Percentiles rank a stretch among this genome's conserved stretches.
These are phyloP conservation scores for Alternaria arborescens DNA, from an alignment of 2,329 filamentous ascomycete species.

Conservation along the genomic window DNA sequence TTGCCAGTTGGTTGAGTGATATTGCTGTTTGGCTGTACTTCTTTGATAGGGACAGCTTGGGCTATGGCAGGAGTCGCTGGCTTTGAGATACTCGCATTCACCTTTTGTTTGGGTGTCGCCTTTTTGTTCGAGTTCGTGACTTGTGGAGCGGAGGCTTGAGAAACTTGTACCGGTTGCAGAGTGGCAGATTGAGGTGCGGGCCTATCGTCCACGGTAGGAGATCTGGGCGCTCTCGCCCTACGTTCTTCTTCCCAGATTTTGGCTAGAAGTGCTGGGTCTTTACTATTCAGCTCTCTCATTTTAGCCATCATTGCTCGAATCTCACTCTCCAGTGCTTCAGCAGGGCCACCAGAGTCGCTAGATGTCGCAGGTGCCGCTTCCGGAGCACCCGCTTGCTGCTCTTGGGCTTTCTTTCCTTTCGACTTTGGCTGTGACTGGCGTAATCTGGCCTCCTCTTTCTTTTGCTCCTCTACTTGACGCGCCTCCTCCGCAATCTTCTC, in stretches of 20 bases:
- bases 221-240: constrained; percentile 45
- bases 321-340: constrained; percentile 57
- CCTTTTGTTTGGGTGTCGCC: constrained; percentile 27
- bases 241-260: constrained; percentile 66
- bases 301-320: constrained; percentile 65
- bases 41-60: constrained; percentile 12
- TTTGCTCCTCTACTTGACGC: constrained; percentile 39
- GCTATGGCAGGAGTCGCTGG: constrained; percentile 8
- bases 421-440: constrained; percentile 32
- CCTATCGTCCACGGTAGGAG: constrained; percentile 32
- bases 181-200: constrained; percentile 30
- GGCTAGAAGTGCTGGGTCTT: constrained; percentile 64
- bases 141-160: constrained; percentile 20
- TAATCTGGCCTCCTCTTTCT: constrained; percentile 28
- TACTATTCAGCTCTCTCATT: constrained; percentile 65
- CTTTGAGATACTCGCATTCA: constrained; percentile 11
- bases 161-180: constrained; percentile 18
- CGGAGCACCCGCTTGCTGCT: constrained; percentile 30
- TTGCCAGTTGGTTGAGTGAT: constrained; percentile 28
- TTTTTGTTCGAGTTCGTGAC: constrained; percentile 34
- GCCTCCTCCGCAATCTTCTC: constrained; percentile 39
- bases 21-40: constrained; percentile 7
- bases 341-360: neutral
- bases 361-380: constrained; percentile 12
- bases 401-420: constrained; percentile 33